Percentiles rank a stretch among this genome's conserved stretches.
These are phyloP conservation scores for Hypoxylon lenormandii DNA, from an alignment of 495 filamentous ascomycete genomes.

Conservation along the genomic window DNA sequence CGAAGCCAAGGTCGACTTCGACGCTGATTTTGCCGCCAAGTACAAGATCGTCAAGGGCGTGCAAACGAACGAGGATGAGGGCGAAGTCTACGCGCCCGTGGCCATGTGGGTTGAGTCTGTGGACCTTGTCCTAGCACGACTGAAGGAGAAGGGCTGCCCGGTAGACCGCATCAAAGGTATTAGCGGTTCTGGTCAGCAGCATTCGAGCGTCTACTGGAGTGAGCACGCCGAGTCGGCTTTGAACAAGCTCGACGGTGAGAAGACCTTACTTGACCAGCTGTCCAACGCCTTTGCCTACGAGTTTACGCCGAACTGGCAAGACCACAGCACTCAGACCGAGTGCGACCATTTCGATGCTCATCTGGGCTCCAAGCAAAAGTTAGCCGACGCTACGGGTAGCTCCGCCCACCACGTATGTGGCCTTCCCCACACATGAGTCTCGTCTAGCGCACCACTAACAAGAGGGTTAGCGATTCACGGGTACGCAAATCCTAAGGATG, in stretches of 20 bases:
- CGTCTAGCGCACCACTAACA: conserved; percentile 40
- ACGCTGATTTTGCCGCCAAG: conserved; percentile 76
- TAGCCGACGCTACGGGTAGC: conserved; percentile 87
- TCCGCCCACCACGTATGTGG: conserved; percentile 87
- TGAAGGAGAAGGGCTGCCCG: conserved; percentile 79
- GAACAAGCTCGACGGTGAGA: conserved; percentile 67
- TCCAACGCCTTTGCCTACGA: conserved; percentile 80
- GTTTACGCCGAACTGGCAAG: conserved; percentile 96
- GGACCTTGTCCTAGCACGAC: conserved; percentile 79
- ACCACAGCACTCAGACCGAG: conserved; percentile 89
- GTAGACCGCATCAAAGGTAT: conserved; percentile 82
- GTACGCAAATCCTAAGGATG: conserved; percentile 92
- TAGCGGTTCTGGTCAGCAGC: conserved; percentile 93
- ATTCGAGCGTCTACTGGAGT: conserved; percentile 94
- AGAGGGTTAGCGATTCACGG: conserved; percentile 84
- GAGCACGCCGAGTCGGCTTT: conserved; percentile 75
- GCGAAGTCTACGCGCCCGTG: conserved; percentile 91
- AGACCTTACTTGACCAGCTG: conserved; percentile 76
- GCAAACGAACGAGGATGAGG: conserved; percentile 77
- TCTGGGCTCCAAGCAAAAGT: conserved; percentile 71
- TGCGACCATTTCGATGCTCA: conserved; percentile 85
- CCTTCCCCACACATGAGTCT: not conserved
- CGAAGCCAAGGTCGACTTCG: conserved; percentile 81
- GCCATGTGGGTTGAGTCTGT: conserved; percentile 94
- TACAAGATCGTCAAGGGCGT: conserved; percentile 91